Evolutionary conservation across 768 basidiomycete genomes (phyloP).

Genomic region (Kondoa subrosea): DNA sequence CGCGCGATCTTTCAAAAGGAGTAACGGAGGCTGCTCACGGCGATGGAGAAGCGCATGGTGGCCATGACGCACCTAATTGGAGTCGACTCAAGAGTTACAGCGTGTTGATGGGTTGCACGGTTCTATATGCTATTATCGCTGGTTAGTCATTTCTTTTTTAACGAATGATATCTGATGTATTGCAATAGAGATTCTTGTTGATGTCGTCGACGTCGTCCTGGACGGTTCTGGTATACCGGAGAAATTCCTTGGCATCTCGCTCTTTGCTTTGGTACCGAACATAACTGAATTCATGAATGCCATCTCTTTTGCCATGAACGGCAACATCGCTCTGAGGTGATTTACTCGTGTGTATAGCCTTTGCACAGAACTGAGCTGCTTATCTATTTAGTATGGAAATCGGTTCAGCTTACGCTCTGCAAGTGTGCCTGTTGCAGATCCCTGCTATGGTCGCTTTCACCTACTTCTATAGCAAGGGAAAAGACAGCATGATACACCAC

Average conservation of each 20-base stretch:
- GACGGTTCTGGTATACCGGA: constrained; percentile 83
- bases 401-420: constrained; percentile 93
- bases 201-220: constrained; percentile 86
- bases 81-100: constrained; percentile 75
- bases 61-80: constrained; percentile 94
- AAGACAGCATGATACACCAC: constrained; percentile 63
- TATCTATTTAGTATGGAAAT: constrained; percentile 79
- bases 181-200: constrained; percentile 64
- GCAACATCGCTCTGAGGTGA: constrained; percentile 91
- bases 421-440: constrained; percentile 92
- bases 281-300: constrained; percentile 94
- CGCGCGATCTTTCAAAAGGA: constrained; percentile 37
- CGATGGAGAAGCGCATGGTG: constrained; percentile 46
- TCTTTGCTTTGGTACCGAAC: constrained; percentile 94
- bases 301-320: constrained; percentile 89
- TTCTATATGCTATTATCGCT: constrained; percentile 84
- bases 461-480: constrained; percentile 74
- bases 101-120: constrained; percentile 74
- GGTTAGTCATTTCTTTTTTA: constrained; percentile 42
- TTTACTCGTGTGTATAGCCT: constrained; percentile 28
- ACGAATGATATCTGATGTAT: neutral
- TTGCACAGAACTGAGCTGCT: neutral
- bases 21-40: constrained; percentile 34
- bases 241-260: constrained; percentile 88
- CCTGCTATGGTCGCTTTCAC: constrained; percentile 99